Evolutionary conservation across 73 alveolate genomes (phyloP).

Genomic region (Diophrys sp.): DNA sequence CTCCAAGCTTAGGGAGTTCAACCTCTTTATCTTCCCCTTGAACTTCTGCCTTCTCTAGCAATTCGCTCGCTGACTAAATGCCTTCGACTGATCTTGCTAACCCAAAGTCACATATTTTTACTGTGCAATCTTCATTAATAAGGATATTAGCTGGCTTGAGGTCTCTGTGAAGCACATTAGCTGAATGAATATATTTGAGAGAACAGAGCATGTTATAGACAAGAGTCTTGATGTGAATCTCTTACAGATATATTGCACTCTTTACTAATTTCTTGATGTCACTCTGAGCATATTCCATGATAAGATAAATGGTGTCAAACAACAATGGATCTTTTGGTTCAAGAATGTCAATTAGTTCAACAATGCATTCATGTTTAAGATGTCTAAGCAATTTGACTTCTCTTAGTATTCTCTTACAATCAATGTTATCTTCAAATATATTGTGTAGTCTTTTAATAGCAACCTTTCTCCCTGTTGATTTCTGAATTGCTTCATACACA

Average conservation of each 20-base stretch:
- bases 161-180: conserved; percentile 69
- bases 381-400: conserved; percentile 68
- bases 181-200: conserved; percentile 55
- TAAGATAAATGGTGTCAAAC: conserved; percentile 64
- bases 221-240: conserved; percentile 52
- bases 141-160: conserved; percentile 69
- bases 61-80: conserved; percentile 33
- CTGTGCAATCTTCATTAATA: conserved; percentile 74
- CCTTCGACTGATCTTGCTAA: conserved; percentile 81
- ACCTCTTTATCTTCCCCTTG: background rate
- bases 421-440: conserved; percentile 88
- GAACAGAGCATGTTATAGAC: conserved; percentile 62
- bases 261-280: conserved; percentile 78
- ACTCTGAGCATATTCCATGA: conserved; percentile 72
- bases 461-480: conserved; percentile 74
- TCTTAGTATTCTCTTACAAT: conserved; percentile 88
- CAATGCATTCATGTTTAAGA: conserved; percentile 42
- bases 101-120: conserved; percentile 89
- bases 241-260: conserved; percentile 47
- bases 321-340: conserved; percentile 53
- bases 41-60: conserved; percentile 5
- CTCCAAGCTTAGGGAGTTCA: background rate
- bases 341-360: conserved; percentile 44
- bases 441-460: conserved; percentile 77
- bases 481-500: conserved; percentile 86